A percentile compares a stretch with the other conserved stretches of the same genome.
Evolutionary conservation across 1,284 basidiomycete species (phyloP).

Genomic region (Afroboletus lepidellus): DNA sequence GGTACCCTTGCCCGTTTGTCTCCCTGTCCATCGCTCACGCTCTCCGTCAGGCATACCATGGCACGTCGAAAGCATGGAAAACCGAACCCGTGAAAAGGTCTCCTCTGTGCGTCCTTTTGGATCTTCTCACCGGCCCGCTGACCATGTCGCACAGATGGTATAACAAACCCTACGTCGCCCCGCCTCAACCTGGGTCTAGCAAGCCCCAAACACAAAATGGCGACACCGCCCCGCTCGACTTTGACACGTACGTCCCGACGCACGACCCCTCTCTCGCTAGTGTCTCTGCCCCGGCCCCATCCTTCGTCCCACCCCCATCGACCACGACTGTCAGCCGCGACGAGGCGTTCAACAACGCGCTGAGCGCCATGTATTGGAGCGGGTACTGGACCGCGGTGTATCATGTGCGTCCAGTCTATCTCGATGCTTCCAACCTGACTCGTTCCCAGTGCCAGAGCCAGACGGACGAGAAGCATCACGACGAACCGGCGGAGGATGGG

Average conservation of each 20-base stretch:
- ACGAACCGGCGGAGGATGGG: slow-evolving; percentile 20
- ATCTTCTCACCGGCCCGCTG: not conserved
- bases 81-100: slow-evolving; percentile 64
- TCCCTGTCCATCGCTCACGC: slow-evolving; percentile 2
- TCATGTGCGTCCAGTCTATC: slow-evolving; percentile 47
- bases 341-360: slow-evolving; percentile 70
- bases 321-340: slow-evolving; percentile 53
- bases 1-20: slow-evolving; percentile 31
- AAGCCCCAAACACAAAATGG: slow-evolving; percentile 6
- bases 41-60: slow-evolving; percentile 56
- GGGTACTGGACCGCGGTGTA: slow-evolving; percentile 84
- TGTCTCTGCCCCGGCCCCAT: slow-evolving; percentile 19
- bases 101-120: slow-evolving; percentile 51
- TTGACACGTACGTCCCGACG: slow-evolving; percentile 63
- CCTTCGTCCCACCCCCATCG: slow-evolving; percentile 32
- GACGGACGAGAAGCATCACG: slow-evolving; percentile 2
- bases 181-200: slow-evolving; percentile 8
- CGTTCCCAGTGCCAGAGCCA: slow-evolving; percentile 25
- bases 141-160: slow-evolving; percentile 58
- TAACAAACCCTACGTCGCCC: slow-evolving; percentile 55
- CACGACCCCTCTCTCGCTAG: slow-evolving; percentile 57
- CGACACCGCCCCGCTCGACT: slow-evolving; percentile 66
- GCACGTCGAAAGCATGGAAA: slow-evolving; percentile 70
- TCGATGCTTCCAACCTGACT: not conserved
- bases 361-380: slow-evolving; percentile 77